Evolutionary conservation across 768 basidiomycete genomes (phyloP), one percentile per base, ranked within the genome.

Genomic region (Tulasnella sp.): DNA sequence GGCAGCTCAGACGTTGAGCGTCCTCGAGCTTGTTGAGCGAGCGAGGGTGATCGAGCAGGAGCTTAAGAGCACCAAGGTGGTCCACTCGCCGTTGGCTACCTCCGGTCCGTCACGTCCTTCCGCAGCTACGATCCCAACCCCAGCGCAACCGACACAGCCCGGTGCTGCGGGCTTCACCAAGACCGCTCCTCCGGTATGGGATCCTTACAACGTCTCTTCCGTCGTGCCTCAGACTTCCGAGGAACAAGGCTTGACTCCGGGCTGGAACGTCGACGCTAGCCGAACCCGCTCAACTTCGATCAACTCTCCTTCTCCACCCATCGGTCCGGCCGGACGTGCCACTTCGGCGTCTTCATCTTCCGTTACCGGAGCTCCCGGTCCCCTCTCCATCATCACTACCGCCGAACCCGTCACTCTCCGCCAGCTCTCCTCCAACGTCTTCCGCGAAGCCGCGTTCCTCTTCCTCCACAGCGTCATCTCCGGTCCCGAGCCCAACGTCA

Each of bases 21-120:
- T 92, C 40, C 90, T 89, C 6, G 88, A 89, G 60, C 89, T 96
- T 75, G 90, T 93, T 77, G 86, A 85, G 82, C 88, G 87, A 80
- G 92, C 90, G 11, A 83, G 84, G 58, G 86, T 84, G 28, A 81
- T 79, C 46, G 79, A 83, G 75, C 28, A 80, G 16, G 79, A 75
- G 42, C n/a, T 80, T 12, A 73, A 44, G 24, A 41, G 20, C 28
- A 64, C 58, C 34, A 78, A 72, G 60, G 58, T 78, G 24, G 42
- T 78, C 34, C 16, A 37, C 37, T 76, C 76, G 34, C 76, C 76
- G 22, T 22, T 76, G 31, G 6, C 60, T 1, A 78, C 50, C 12
- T 60, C 77, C 22, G 40, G 28, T 41, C 42, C 50, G 58, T 40
- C 48, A 42, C 77, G 77, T 28, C 34, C 54, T 14, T 73, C 79